These are phyloP conservation scores for Nematocida sp. DNA, from an alignment of 371 early-diverging fungal genomes.

Conservation along the genomic window DNA sequence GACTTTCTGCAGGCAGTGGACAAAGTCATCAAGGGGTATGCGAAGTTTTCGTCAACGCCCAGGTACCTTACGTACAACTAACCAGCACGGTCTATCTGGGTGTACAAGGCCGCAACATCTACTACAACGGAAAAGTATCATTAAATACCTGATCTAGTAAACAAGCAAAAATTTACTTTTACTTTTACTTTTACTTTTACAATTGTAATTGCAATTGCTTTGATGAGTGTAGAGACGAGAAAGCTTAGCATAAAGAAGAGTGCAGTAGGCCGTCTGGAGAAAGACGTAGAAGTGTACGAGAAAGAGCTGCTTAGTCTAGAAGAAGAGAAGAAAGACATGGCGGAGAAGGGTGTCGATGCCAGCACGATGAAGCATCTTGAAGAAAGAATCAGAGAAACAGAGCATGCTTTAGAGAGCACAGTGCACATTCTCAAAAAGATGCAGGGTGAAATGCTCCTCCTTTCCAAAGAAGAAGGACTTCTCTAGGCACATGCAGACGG, in stretches of 20 bases:
- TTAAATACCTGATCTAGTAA: too few relatives aligned
- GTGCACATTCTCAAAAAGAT: conserved; percentile 2
- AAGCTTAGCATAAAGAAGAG: not conserved
- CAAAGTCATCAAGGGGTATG: conserved; percentile 96
- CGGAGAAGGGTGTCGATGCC: not conserved
- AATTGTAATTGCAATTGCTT: not conserved
- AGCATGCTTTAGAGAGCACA: conserved; percentile 3
- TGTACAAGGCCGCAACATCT: not conserved
- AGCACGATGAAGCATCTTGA: not conserved
- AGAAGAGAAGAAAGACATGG: not conserved
- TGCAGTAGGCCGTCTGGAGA: conserved; percentile 11
- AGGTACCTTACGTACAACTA: conserved; percentile 70
- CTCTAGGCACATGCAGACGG: too few relatives aligned
- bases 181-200: too few relatives aligned
- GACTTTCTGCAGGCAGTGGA: conserved; percentile 97
- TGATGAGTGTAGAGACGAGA: too few relatives aligned
- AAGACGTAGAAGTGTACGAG: conserved; percentile 22
- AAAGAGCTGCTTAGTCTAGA: not conserved
- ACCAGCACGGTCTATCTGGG: conserved; percentile 14
- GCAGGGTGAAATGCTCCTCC: too few relatives aligned
- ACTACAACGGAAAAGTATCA: too few relatives aligned
- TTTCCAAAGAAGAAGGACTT: too few relatives aligned
- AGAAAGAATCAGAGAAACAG: conserved; percentile 14
- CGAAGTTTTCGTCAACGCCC: conserved; percentile 86
- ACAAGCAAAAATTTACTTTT: too few relatives aligned